phyloP scores from a whole-genome alignment of 345 rosid genomes.

The Raphanus raphanistrum region DNA sequence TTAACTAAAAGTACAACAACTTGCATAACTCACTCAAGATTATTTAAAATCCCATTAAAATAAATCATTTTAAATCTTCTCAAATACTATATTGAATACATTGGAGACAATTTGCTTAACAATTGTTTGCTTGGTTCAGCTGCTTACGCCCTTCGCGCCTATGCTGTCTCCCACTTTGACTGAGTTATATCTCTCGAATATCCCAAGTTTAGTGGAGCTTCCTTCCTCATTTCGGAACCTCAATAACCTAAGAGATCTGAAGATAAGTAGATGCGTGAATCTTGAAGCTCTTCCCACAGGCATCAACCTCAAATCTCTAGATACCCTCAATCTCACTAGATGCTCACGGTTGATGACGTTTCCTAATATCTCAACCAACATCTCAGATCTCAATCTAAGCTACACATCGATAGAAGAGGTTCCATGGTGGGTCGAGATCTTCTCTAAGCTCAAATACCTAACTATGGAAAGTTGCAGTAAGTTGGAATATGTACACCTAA shows the following conservation, averaged over 20 bases:
- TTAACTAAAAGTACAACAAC: neutral
- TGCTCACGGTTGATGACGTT: neutral
- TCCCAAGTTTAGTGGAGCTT: neutral
- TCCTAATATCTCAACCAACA: constrained; percentile 1
- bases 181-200: neutral
- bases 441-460: neutral
- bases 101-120: neutral
- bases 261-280: neutral
- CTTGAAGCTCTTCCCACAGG: neutral
- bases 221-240: neutral
- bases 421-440: neutral
- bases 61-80: neutral
- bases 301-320: neutral
- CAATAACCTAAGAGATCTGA: neutral
- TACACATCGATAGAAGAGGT: constrained; percentile 5
- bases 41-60: neutral
- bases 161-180: neutral
- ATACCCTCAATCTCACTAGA: neutral
- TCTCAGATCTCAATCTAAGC: neutral
- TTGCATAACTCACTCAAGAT: neutral
- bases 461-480: neutral
- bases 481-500: neutral
- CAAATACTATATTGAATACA: neutral
- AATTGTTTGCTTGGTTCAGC: neutral
- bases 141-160: neutral